Evolutionary conservation across 805 yeast genomes (phyloP), one percentile per base, ranked within the genome.

Genomic region (Metschnikowia orientalis): DNA sequence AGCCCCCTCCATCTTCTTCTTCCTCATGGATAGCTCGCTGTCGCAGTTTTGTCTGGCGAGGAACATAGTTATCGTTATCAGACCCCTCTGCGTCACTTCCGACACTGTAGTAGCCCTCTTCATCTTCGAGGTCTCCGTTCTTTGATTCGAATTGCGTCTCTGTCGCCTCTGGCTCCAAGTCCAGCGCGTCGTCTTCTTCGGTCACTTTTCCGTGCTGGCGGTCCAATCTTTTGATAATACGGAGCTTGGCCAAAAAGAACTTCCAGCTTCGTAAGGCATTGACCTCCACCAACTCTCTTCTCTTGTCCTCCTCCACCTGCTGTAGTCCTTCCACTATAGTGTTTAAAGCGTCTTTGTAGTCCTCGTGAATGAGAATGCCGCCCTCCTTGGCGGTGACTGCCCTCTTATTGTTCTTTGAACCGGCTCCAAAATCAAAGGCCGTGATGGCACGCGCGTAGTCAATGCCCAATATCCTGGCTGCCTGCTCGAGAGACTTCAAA

Each of bases 381-480:
- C 79, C 77, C 25, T 77, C 71, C 33, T 67, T 63, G 0, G 94
- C 90, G 8, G 76, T 78, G 0, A 82, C 78, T 2, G 52, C 44
- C 20, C 51, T 50, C 6, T 66, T 55, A 26, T 66, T 53, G 26
- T 59, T 56, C 18, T 67, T 32, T 22, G 40, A 44, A 8, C 38
- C 37, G 18, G 41, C 31, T 6, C 54, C 56, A 57, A 84, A 92
- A 35, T 86, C 92, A 59, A 92, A 90, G 0, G 89, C 86, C 2
- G 81, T 79, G 2, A 88, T 89, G 0, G 97, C 97, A 29, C 77
- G 79, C 0, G 95, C 97, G 61, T 69, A 87, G 44, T 86, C 95
- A 5, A 90, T 69, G 0, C 73, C 76, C 8, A 89, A 48, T 1
- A 77, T 51, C 37, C 71, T 72, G 0, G 95, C 95, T 0, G 97